Conservation (phyloP, 2,329 filamentous ascomycete genomes). For the Aspergillus sp. region DNA sequence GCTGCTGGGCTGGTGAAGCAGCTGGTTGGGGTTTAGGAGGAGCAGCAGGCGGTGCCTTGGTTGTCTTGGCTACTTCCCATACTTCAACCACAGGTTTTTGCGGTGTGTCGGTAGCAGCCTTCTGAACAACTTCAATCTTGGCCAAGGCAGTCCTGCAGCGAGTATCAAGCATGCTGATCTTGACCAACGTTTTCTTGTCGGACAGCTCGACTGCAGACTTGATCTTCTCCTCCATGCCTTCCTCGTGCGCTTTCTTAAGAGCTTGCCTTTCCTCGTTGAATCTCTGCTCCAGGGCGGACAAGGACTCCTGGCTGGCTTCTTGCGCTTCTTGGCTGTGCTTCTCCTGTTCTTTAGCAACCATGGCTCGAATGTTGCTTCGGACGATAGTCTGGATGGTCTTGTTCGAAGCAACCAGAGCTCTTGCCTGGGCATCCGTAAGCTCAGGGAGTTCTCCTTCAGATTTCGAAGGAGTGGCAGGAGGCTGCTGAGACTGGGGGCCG, state of each 20-base stretch:
- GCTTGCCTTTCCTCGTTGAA: constrained; percentile 42
- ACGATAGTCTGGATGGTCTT: constrained; percentile 51
- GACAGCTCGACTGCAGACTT: constrained; percentile 67
- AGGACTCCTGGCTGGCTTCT: constrained; percentile 32
- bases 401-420: constrained; percentile 52
- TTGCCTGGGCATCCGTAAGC: constrained; percentile 51
- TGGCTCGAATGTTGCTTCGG: constrained; percentile 57
- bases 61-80: constrained; percentile 74
- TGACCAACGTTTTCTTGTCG: constrained; percentile 70
- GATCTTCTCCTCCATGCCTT: constrained; percentile 58
- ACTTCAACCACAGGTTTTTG: constrained; percentile 81
- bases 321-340: constrained; percentile 42
- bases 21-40: constrained; percentile 28
- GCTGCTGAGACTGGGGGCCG: constrained; percentile 19
- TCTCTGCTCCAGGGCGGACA: constrained; percentile 40
- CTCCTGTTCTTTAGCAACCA: constrained; percentile 41
- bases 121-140: constrained; percentile 76
- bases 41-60: constrained; percentile 52
- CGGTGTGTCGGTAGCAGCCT: constrained; percentile 81
- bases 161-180: constrained; percentile 77
- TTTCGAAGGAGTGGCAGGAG: constrained; percentile 31
- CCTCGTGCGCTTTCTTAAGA: constrained; percentile 50
- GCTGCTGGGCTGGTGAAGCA: constrained; percentile 17
- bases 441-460: constrained; percentile 38
- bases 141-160: constrained; percentile 63